Percentiles rank a stretch among this genome's conserved stretches.
Evolutionary conservation across 768 basidiomycete species (phyloP).

Genomic region (Mycena vulgaris): DNA sequence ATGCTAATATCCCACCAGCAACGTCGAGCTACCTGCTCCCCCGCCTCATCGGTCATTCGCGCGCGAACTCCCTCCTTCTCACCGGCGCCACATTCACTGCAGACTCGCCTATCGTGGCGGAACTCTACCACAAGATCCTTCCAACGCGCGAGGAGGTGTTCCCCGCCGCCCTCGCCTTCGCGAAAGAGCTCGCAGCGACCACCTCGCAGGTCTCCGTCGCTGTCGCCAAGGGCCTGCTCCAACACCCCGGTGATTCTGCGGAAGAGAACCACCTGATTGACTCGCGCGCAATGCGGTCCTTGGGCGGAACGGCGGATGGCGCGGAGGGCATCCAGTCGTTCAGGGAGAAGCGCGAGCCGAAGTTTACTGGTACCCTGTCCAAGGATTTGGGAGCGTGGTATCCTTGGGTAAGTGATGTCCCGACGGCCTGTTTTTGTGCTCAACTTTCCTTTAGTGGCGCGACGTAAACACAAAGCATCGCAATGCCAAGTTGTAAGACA

Average conservation of each 20-base stretch:
- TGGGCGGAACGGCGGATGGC: constrained; percentile 58
- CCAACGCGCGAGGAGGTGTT: constrained; percentile 67
- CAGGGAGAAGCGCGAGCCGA: constrained; percentile 61
- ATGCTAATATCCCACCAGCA: constrained; percentile 42
- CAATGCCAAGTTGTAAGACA: constrained; percentile 47
- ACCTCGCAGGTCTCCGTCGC: constrained; percentile 68
- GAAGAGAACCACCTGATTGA: constrained; percentile 72
- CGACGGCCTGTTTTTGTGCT: not conserved
- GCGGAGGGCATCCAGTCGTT: constrained; percentile 66
- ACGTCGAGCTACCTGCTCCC: constrained; percentile 67
- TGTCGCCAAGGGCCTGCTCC: constrained; percentile 66
- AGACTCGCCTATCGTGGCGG: constrained; percentile 58
- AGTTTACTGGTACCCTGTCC: constrained; percentile 62
- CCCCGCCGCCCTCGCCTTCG: constrained; percentile 66
- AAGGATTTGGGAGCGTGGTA: constrained; percentile 59
- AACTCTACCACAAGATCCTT: constrained; percentile 63
- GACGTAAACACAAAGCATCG: constrained; percentile 52
- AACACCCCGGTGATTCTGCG: constrained; percentile 62
- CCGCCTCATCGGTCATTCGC: constrained; percentile 66
- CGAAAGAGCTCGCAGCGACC: constrained; percentile 64
- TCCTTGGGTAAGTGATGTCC: constrained; percentile 63
- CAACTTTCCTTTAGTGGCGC: constrained; percentile 52
- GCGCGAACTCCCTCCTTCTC: constrained; percentile 66
- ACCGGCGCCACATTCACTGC: constrained; percentile 62
- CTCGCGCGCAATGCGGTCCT: constrained; percentile 61